These are phyloP conservation scores for Coemansia sp. DNA, from an alignment of 192 early-diverging fungal species.

Conservation along the genomic window DNA sequence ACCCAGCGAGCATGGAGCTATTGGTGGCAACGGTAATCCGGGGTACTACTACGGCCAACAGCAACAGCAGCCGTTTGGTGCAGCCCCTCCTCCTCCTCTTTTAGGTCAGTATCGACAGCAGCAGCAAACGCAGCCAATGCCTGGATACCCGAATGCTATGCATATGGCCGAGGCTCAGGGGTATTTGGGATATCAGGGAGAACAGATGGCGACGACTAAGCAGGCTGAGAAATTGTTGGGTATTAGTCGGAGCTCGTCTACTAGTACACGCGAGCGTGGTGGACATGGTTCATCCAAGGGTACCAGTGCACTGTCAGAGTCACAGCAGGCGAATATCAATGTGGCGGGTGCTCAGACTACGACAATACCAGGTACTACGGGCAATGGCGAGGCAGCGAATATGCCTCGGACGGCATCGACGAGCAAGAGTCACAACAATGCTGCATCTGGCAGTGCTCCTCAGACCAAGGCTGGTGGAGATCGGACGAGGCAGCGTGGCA, in stretches of 20 bases:
- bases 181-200: background rate
- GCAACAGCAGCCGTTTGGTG: background rate
- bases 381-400: background rate
- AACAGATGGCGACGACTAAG: background rate
- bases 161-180: background rate
- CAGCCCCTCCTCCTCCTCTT: background rate
- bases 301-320: background rate
- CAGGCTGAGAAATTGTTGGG: constrained; percentile 2
- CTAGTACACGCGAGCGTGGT: background rate
- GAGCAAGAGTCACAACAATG: background rate
- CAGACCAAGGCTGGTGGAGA: background rate
- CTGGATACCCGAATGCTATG: constrained; percentile 9
- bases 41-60: constrained; percentile 16
- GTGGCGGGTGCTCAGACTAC: background rate
- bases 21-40: background rate
- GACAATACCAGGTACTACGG: background rate
- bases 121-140: constrained; percentile 12
- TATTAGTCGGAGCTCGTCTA: constrained; percentile 5
- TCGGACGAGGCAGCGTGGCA: background rate
- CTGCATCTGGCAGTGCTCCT: background rate
- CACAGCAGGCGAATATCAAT: background rate
- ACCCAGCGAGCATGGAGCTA: background rate
- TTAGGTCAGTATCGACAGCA: constrained; percentile 4
- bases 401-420: background rate
- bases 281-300: constrained; percentile 1